Percentiles rank a stretch among this genome's conserved stretches.
phyloP scores from a whole-genome alignment of 176 grass and related monocot species.

The Oryza rufipogon region DNA sequence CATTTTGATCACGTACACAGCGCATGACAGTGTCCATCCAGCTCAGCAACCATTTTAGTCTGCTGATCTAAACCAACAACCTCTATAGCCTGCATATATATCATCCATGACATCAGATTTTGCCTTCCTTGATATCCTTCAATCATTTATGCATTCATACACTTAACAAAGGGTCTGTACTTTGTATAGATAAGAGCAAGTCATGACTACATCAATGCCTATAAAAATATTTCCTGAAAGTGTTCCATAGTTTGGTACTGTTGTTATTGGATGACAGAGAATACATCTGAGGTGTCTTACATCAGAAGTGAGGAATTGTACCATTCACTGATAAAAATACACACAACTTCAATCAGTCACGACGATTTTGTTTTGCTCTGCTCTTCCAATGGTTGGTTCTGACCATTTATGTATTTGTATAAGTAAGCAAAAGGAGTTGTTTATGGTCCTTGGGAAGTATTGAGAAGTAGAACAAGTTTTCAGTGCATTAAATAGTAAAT shows the following conservation, averaged over 20 bases:
- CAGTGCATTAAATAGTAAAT: neutral
- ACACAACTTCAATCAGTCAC: neutral
- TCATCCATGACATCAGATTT: constrained; percentile 19
- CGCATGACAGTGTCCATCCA: constrained; percentile 83
- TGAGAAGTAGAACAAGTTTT: neutral
- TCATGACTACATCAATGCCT: neutral
- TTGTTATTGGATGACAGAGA: neutral
- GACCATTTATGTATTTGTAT: neutral
- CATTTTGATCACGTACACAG: constrained; percentile 94
- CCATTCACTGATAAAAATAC: neutral
- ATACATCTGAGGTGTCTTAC: neutral
- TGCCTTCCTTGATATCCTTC: neutral
- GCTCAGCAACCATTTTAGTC: constrained; percentile 74
- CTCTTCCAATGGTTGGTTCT: neutral
- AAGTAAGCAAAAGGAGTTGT: neutral
- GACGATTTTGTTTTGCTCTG: neutral
- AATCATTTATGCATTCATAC: neutral
- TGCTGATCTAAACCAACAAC: constrained; percentile 80
- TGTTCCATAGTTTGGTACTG: neutral
- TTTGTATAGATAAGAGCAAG: neutral
- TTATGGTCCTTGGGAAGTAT: neutral
- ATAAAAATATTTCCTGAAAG: neutral
- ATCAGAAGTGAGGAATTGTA: neutral
- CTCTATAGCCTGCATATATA: constrained; percentile 68
- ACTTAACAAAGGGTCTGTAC: neutral